Base-by-base conservation (phyloP, 2,329 filamentous ascomycete species). In the Sporothrix variecibatus region DNA sequence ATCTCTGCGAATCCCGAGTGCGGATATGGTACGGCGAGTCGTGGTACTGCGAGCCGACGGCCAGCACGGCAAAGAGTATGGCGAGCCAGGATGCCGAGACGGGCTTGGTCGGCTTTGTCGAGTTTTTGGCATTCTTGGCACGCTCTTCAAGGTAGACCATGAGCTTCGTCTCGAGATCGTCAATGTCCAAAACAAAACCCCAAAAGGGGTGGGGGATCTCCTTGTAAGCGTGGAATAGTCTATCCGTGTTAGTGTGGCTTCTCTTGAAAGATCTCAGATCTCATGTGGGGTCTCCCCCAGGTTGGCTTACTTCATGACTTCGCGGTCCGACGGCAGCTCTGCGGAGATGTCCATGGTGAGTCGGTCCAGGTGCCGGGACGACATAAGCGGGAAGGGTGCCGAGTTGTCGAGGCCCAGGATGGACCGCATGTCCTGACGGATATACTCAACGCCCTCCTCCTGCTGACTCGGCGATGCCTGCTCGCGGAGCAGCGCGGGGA, bases 301-400 rank as follows among this genome's bases (percentile, higher is more conserved):
- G 9, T 11, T 12, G 26, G 82, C 87, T 76, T 80, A 91, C 89
- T 90, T 91, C 84, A 91, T 88, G 15, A 92, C 89, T 79, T 92
- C 90, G 49, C 89, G 83, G 77, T 91, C 89, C 0, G 89, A 90
- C 1, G 90, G 90, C 26, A 92, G 82, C 78, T 91, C 89, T 7
- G 85, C 83, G 1, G 87, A 87, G 67, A 91, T 91, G 75, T 92
- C 90, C 34, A 86, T 83, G 0, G 89, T 89, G 75, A 91, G 81
- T 71, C 84, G 85, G 76, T 91, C 87, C 53, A 92, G 85, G 75
- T 91, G 89, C 43, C 86, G 85, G 23, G 87, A 84, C 8, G 90
- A 91, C 90, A 91, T 92, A 78, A 92, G 85, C 34, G 90, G 90
- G 78, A 91, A 92, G 2, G 90, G 89, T 40, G 90, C 89, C 46